Evolutionary conservation across 2,329 filamentous ascomycete species (phyloP).

Genomic region (Xenosphaeropsis pyriputrescens): DNA sequence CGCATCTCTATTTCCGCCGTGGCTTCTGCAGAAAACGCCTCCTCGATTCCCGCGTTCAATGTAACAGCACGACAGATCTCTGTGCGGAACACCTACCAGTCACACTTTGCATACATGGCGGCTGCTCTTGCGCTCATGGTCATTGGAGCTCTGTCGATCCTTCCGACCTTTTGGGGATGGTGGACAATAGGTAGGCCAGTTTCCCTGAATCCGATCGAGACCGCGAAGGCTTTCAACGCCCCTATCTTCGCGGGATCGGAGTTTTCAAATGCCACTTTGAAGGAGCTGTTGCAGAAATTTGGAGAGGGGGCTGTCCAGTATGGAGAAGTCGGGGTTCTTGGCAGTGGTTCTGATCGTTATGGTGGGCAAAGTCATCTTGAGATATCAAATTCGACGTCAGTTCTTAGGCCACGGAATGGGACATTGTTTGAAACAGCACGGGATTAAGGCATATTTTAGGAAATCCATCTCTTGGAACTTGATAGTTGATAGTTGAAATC

Average conservation of each 20-base stretch:
- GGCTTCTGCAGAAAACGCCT: background rate
- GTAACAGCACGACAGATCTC: background rate
- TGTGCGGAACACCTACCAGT: conserved; percentile 3
- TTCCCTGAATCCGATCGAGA: conserved; percentile 13
- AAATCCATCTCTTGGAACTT: no score
- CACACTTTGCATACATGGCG: conserved; percentile 3
- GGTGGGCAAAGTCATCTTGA: no score
- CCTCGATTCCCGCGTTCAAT: background rate
- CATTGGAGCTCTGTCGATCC: conserved; percentile 1
- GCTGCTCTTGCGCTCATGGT: conserved; percentile 3
- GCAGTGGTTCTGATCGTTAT: no score
- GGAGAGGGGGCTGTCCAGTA: no score
- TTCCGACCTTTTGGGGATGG: conserved; percentile 10
- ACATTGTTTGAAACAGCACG: no score
- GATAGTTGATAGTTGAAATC: no score
- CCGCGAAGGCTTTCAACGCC: conserved; percentile 13
- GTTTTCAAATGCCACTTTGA: background rate
- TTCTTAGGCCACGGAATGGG: no score
- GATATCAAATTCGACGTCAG: no score
- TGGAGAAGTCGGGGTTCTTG: no score
- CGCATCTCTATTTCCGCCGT: background rate
- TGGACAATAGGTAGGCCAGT: conserved; percentile 12
- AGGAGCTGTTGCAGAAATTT: no score
- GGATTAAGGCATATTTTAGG: no score
- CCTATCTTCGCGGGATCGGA: no score